Evolutionary conservation across 306 rosid genomes (phyloP), one percentile per base, ranked within the genome.

Genomic region (Glycine latifolia): DNA sequence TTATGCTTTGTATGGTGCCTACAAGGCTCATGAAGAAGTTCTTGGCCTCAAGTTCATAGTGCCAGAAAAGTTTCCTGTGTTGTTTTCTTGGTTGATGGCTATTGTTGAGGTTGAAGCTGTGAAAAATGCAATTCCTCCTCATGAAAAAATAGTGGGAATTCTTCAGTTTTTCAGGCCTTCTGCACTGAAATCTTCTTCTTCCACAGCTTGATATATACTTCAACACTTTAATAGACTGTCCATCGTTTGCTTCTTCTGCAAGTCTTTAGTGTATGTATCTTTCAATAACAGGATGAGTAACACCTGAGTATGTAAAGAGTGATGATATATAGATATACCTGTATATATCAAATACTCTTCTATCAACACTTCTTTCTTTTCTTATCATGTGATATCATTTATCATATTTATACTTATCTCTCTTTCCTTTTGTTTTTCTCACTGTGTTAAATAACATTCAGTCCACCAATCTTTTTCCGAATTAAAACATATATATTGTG

Each of bases 11-110:
- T 60, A 82, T 26, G 84, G 85, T 4, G 2, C 58, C 5, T 67
- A 71, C 62, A 59, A 71, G 67, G 60, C 9, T 44, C 63, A 58
- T 58, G 63, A 58, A 58, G 63, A 58, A 58, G 63, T 58, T 58
- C 35, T 58, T 58, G 63, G 63, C 54, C 59, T 63, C 10, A 79
- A 66, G 33, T 0, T 85, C 0, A 43, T 85, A 16, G 88, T 71
- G 17, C 81, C 75, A 44, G 81, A 85, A 43, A 76, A 67, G 81
- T 71, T 76, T 48, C 90, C 91, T 10, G 41, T 83, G 52, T 9
- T 85, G 3, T 67, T 10, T 79, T 73, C 87, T 20, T 83, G 87
- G 87, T 37, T 83, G 35, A 41, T 26, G 43, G 76, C 84, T 55
- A 2, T 88, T 0, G 39, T 11, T 26, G 80, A 80, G 56, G 47